A percentile compares a stretch with the other conserved stretches of the same genome.
Evolutionary conservation across 306 rosid genomes (phyloP).

Genomic region (Gastrolobium villosum): DNA sequence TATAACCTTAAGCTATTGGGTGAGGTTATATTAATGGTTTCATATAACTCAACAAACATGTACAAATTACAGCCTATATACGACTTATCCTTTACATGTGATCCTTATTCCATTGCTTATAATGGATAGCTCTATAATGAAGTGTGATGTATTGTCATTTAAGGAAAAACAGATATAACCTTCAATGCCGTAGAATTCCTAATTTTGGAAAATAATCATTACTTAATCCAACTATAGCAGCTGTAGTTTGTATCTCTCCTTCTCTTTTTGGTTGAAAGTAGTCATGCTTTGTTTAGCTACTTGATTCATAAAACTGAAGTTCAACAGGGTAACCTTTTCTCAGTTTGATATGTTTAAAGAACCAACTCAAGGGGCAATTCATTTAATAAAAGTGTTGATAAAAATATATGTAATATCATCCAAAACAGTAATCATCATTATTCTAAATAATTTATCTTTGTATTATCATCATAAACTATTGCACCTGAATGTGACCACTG

Average conservation of each 20-base stretch:
- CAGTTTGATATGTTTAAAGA: not conserved
- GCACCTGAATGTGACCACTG: conserved; percentile 7
- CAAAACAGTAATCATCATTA: not conserved
- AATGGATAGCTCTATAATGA: not conserved
- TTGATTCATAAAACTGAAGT: not conserved
- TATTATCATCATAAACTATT: not conserved
- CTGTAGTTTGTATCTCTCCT: not conserved
- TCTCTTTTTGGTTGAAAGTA: not conserved
- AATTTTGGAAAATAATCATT: not conserved
- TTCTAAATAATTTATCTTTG: not conserved
- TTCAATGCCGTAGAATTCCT: not conserved
- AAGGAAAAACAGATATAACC: not conserved
- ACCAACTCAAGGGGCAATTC: not conserved
- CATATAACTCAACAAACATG: no score
- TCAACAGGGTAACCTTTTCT: not conserved
- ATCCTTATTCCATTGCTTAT: not conserved
- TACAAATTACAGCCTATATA: no score
- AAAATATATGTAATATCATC: not conserved
- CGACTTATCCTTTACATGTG: not conserved
- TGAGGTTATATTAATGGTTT: no score
- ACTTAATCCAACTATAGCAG: not conserved
- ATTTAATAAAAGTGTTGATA: not conserved
- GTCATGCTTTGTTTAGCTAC: not conserved
- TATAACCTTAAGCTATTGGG: no score
- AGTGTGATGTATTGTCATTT: not conserved